Base-by-base conservation (phyloP, 2,329 filamentous ascomycete species). In the Chaetoscypha palmicola region DNA sequence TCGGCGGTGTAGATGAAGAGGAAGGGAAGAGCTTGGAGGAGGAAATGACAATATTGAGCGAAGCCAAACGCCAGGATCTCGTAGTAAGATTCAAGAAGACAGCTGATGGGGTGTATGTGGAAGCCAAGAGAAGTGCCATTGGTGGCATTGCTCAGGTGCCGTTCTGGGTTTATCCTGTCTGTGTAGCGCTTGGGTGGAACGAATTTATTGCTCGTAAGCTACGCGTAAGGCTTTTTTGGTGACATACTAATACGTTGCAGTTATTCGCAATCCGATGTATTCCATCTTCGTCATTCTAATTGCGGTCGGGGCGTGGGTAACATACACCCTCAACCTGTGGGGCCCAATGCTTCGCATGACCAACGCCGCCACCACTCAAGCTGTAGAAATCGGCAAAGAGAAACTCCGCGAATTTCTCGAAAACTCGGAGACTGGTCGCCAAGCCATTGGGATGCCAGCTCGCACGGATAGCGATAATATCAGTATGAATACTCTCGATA, bases 61-160 rank as follows among this genome's bases (percentile, higher is more conserved):
- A 97, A 66, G 76, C 80, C 52, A 95, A 96, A 68, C 79, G 86
- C 48, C 86, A 94, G 62, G 90, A 98, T 62, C 76, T 98, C 21
- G 87, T 89, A 8, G 84, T 94, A 11, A 78, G 92, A 43, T 98
- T 98, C 76, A 97, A 96, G 75, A 97, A 97, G 75, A 92, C 88
- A 26, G 92, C 92, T 1, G 92, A 98, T 62, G 92, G 90, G 5
- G 91, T 98, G 3, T 98, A 95, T 58, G 90, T 98, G 32, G 92
- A 98, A 69, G 92, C 92, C 38, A 98, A 98, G 74, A 80, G 92
- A 46, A 90, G 91, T 62, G 92, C 92, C 32, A 94, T 98, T 62
- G 92, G 92, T 43, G 90, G 91, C 45, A 86, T 98, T 57, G 86
- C 90, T 3, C 90, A 96, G 65, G 81, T 98, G 38, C 92, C 92